Conservation (phyloP, 495 filamentous ascomycete genomes). For the Trichoderma gamsii region DNA sequence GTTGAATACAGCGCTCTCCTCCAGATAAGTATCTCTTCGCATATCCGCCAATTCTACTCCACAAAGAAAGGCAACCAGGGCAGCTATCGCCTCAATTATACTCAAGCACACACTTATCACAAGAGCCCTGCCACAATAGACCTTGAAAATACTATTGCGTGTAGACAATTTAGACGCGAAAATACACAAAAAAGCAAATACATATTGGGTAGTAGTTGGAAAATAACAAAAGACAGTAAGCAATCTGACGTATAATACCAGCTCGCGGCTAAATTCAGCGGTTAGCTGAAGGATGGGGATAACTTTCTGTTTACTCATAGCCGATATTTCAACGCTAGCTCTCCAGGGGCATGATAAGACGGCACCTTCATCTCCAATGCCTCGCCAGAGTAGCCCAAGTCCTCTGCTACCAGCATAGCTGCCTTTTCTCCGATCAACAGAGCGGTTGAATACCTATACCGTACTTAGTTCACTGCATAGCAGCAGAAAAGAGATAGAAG, state of each 20-base stretch:
- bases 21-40: no score
- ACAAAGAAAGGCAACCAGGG: no score
- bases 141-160: no score
- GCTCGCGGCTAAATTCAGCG: background rate
- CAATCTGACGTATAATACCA: background rate
- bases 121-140: no score
- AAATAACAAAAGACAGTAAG: background rate
- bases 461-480: background rate
- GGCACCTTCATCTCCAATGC: constrained; percentile 72
- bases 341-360: constrained; percentile 41
- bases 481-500: background rate
- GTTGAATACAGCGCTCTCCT: no score
- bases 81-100: no score
- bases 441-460: constrained; percentile 55
- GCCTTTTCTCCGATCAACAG: constrained; percentile 82
- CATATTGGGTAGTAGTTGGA: background rate
- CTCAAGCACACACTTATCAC: no score
- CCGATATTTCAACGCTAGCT: background rate
- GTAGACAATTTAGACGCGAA: background rate
- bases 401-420: constrained; percentile 63
- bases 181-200: background rate
- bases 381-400: constrained; percentile 67
- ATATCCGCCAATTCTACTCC: no score
- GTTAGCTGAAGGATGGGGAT: background rate
- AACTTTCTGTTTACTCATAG: background rate